A percentile compares a stretch with the other conserved stretches of the same genome.
These are phyloP conservation scores for Penicillium mononematosum DNA, from an alignment of 495 filamentous ascomycete genomes.

Conservation along the genomic window DNA sequence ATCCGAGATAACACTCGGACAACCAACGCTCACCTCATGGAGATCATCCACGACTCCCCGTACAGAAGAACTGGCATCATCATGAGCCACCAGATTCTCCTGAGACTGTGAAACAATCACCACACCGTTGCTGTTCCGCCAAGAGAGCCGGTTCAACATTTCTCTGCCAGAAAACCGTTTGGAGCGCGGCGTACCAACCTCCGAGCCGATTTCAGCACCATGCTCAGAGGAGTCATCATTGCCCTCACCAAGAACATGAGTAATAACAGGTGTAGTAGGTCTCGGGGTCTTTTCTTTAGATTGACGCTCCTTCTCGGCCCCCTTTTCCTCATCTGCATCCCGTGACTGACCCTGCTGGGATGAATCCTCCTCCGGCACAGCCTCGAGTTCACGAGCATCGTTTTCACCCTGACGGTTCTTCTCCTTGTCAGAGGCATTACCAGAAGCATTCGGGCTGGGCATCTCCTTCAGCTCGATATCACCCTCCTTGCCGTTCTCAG, in stretches of 20 bases:
- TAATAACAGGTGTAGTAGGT: constrained; percentile 11
- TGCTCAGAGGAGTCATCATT: constrained; percentile 33
- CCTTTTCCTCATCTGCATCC: not conserved
- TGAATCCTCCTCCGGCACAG: constrained; percentile 24
- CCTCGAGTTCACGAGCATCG: constrained; percentile 12
- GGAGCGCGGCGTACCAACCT: constrained; percentile 32
- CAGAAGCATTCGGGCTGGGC: constrained; percentile 19
- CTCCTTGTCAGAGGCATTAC: constrained; percentile 26
- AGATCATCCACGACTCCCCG: constrained; percentile 29
- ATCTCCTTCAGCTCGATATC: constrained; percentile 42
- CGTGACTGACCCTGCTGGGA: constrained; percentile 4
- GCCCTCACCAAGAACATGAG: constrained; percentile 22
- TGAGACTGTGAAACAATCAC: constrained; percentile 21
- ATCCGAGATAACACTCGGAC: constrained; percentile 19
- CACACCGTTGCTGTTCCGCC: constrained; percentile 11
- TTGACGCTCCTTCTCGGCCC: not conserved
- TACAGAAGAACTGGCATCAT: constrained; percentile 30
- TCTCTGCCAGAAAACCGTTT: constrained; percentile 30
- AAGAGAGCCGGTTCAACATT: constrained; percentile 23
- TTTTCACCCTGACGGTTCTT: constrained; percentile 13
- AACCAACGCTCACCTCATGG: constrained; percentile 20
- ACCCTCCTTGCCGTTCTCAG: constrained; percentile 30
- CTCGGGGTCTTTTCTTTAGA: constrained; percentile 1
- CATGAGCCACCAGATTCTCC: constrained; percentile 26
- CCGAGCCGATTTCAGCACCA: constrained; percentile 39